These are phyloP conservation scores for Buxus sempervirens DNA, from an alignment of 164 flowering plant species.

Conservation along the genomic window DNA sequence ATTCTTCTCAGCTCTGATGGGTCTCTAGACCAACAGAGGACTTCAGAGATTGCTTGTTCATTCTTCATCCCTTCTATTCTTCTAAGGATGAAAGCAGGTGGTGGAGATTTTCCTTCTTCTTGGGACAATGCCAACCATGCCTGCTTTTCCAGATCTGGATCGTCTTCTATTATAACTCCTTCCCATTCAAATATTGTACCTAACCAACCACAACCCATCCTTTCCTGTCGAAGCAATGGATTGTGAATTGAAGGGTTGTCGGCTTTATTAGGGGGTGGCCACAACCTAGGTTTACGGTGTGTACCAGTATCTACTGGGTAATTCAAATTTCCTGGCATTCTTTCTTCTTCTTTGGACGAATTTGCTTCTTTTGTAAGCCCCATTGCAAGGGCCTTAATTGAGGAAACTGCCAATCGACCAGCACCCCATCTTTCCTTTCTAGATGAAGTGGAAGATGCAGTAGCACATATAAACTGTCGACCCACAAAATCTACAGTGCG, in stretches of 20 bases:
- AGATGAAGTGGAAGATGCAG: slow-evolving; percentile 8
- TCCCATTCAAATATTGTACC: slow-evolving; percentile 98
- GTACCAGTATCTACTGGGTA: slow-evolving; percentile 34
- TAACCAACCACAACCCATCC: slow-evolving; percentile 99
- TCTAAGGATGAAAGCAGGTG: slow-evolving; percentile 60
- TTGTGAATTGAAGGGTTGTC: slow-evolving; percentile 81
- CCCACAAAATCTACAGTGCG: slow-evolving; percentile 30
- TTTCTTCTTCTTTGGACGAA: slow-evolving; percentile 48
- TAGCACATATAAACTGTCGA: slow-evolving; percentile 17
- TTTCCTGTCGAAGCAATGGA: slow-evolving; percentile 84
- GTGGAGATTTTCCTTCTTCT: slow-evolving; percentile 92
- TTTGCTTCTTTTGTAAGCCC: slow-evolving; percentile 69
- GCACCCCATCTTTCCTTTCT: slow-evolving; percentile 20
- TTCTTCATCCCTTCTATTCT: slow-evolving; percentile 96
- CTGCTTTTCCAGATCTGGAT: slow-evolving; percentile 80
- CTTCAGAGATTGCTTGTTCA: slow-evolving; percentile 94
- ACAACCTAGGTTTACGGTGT: slow-evolving; percentile 40
- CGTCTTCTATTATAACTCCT: slow-evolving; percentile 81
- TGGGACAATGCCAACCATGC: slow-evolving; percentile 78
- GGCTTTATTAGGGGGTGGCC: slow-evolving; percentile 84
- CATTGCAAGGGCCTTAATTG: slow-evolving; percentile 59
- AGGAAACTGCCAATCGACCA: slow-evolving; percentile 5
- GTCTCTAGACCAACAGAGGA: slow-evolving; percentile 96
- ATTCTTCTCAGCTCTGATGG: slow-evolving; percentile 58
- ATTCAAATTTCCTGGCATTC: slow-evolving; percentile 33